Percentiles rank a stretch among this genome's conserved stretches.
phyloP scores from a whole-genome alignment of 2,329 filamentous ascomycete genomes.

The Beauveria caledonica region DNA sequence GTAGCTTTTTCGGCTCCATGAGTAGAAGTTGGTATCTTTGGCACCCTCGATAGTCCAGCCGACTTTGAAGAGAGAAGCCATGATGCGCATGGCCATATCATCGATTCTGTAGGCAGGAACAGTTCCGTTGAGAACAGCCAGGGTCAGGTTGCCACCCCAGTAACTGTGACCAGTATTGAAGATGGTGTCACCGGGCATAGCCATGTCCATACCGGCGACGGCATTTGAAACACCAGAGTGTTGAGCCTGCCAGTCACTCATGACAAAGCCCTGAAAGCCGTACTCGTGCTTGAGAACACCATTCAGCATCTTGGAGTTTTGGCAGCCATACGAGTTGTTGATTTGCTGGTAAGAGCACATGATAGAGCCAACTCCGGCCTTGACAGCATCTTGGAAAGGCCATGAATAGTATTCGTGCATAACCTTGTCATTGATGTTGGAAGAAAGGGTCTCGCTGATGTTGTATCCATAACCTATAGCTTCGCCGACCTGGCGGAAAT shows the following conservation, averaged over 20 bases:
- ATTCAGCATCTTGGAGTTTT: slow-evolving; percentile 71
- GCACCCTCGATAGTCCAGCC: slow-evolving; percentile 38
- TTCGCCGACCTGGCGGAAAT: slow-evolving; percentile 58
- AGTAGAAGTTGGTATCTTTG: slow-evolving; percentile 69
- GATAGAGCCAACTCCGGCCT: slow-evolving; percentile 54
- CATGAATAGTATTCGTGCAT: slow-evolving; percentile 70
- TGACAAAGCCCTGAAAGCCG: slow-evolving; percentile 72
- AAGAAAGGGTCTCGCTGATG: slow-evolving; percentile 51
- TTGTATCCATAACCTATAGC: slow-evolving; percentile 47
- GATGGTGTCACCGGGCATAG: slow-evolving; percentile 75
- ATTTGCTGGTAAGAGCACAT: slow-evolving; percentile 69
- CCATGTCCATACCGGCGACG: slow-evolving; percentile 72
- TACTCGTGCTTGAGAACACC: slow-evolving; percentile 70
- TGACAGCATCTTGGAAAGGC: slow-evolving; percentile 68
- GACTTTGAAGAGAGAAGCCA: slow-evolving; percentile 62
- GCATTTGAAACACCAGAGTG: slow-evolving; percentile 60
- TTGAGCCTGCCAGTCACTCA: slow-evolving; percentile 75
- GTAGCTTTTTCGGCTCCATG: slow-evolving; percentile 73
- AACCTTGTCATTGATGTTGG: slow-evolving; percentile 63
- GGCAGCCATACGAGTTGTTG: slow-evolving; percentile 74
- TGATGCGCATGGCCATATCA: slow-evolving; percentile 84
- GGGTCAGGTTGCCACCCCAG: slow-evolving; percentile 82
- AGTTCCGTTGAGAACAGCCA: slow-evolving; percentile 83
- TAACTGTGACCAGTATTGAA: slow-evolving; percentile 67
- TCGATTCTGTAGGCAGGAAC: slow-evolving; percentile 81